Percentiles rank a stretch among this genome's conserved stretches.
Evolutionary conservation across 441 rosid species (phyloP).

Genomic region (Gossypium armourianum): DNA sequence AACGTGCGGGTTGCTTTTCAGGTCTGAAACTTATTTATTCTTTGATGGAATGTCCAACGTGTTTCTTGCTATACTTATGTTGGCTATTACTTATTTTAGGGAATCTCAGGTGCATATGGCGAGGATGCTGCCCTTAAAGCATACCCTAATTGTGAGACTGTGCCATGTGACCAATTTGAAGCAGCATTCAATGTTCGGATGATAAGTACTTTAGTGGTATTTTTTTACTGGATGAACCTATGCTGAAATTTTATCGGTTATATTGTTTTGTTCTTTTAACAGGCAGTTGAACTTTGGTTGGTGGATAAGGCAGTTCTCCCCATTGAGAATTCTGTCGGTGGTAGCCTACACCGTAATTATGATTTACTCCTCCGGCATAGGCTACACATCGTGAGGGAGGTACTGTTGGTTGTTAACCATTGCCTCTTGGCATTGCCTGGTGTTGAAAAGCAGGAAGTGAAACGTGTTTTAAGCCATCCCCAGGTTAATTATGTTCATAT

Average conservation of each 20-base stretch:
- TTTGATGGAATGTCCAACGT: conserved; percentile 3
- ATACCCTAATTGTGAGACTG: conserved; percentile 76
- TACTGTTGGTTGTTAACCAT: conserved; percentile 62
- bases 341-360: conserved; percentile 88
- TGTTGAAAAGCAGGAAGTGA: conserved; percentile 48
- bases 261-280: conserved; percentile 19
- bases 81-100: conserved; percentile 36
- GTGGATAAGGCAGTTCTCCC: conserved; percentile 90
- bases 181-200: conserved; percentile 62
- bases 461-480: conserved; percentile 76
- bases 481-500: conserved; percentile 39
- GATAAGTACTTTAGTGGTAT: background rate
- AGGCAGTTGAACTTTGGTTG: conserved; percentile 92
- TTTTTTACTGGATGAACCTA: conserved; percentile 12
- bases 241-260: background rate
- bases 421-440: conserved; percentile 82
- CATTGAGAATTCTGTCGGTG: conserved; percentile 81
- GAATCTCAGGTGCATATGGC: conserved; percentile 77
- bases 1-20: conserved; percentile 68
- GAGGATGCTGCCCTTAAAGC: conserved; percentile 84
- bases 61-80: conserved; percentile 14
- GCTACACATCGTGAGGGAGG: conserved; percentile 89
- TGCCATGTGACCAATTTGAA: conserved; percentile 84
- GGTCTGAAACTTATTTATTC: conserved; percentile 32
- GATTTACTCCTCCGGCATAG: conserved; percentile 91